Percentiles rank a stretch among this genome's conserved stretches.
phyloP scores from a whole-genome alignment of 1,284 basidiomycete species.

The Ceratorhiza oryzae-sativae region DNA sequence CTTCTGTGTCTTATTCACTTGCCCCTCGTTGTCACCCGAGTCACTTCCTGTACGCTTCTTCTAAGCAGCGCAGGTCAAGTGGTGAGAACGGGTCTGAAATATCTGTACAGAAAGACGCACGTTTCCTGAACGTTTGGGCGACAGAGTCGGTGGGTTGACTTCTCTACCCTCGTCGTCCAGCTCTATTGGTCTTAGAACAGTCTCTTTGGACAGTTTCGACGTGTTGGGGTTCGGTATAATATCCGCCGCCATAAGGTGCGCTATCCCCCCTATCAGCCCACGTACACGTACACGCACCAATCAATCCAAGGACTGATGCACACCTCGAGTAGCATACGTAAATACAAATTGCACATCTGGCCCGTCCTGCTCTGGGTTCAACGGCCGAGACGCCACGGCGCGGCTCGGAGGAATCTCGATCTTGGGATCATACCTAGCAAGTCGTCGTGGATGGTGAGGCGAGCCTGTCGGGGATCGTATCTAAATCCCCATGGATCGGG shows the following conservation, averaged over 20 bases:
- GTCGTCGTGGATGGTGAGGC: no score
- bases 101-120: neutral
- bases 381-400: constrained; percentile 25
- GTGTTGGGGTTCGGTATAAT: constrained; percentile 27
- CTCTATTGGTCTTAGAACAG: neutral
- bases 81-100: neutral
- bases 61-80: neutral
- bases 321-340: constrained; percentile 35
- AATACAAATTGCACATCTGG: constrained; percentile 38
- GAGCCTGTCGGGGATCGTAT: no score
- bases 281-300: neutral
- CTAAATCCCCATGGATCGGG: neutral
- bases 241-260: constrained; percentile 31
- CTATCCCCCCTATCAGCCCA: neutral
- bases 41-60: constrained; percentile 21
- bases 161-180: constrained; percentile 8
- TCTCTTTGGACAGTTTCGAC: neutral
- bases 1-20: neutral
- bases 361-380: constrained; percentile 24
- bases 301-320: no score
- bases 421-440: constrained; percentile 20
- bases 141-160: neutral
- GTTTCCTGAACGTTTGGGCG: neutral
- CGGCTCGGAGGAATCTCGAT: constrained; percentile 18
- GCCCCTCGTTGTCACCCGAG: neutral